Percentiles rank a stretch among this genome's conserved stretches.
phyloP scores from a whole-genome alignment of 768 basidiomycete species.

The Cystobasidium onofrii region DNA sequence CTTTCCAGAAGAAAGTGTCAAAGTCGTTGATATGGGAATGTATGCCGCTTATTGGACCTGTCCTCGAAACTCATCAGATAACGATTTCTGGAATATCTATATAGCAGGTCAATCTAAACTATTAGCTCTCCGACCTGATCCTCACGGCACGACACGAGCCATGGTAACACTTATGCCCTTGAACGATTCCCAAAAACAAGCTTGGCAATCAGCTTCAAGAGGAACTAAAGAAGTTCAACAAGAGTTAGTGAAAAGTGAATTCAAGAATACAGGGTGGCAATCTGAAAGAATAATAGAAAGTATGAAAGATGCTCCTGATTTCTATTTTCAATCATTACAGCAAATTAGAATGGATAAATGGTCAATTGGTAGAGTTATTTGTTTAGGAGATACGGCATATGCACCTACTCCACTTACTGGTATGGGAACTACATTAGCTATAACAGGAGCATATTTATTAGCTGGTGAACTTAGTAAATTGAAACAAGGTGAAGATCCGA shows the following conservation, averaged over 20 bases:
- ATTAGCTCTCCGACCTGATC: slow-evolving; percentile 34
- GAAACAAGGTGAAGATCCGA: not conserved
- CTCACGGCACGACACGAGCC: slow-evolving; percentile 29
- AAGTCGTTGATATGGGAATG: slow-evolving; percentile 1
- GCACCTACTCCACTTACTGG: slow-evolving; percentile 40
- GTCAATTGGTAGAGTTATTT: slow-evolving; percentile 35
- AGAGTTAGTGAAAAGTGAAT: slow-evolving; percentile 13
- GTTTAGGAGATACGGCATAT: slow-evolving; percentile 42
- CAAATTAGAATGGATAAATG: slow-evolving; percentile 35
- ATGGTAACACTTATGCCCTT: slow-evolving; percentile 25
- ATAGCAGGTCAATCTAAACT: not conserved
- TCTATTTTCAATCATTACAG: slow-evolving; percentile 37
- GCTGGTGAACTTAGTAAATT: slow-evolving; percentile 40
- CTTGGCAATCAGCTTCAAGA: slow-evolving; percentile 20
- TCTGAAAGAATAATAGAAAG: slow-evolving; percentile 35
- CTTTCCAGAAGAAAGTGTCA: slow-evolving; percentile 31
- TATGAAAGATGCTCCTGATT: slow-evolving; percentile 36
- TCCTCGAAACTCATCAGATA: slow-evolving; percentile 24
- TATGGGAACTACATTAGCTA: slow-evolving; percentile 40
- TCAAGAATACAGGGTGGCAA: slow-evolving; percentile 36
- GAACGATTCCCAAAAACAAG: not conserved
- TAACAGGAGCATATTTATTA: slow-evolving; percentile 41
- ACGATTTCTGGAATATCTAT: slow-evolving; percentile 35
- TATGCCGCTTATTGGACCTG: slow-evolving; percentile 36
- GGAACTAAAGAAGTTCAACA: slow-evolving; percentile 29